Base-by-base conservation (phyloP, 2,329 filamentous ascomycete species). In the Pseudocercospora eumusae region DNA sequence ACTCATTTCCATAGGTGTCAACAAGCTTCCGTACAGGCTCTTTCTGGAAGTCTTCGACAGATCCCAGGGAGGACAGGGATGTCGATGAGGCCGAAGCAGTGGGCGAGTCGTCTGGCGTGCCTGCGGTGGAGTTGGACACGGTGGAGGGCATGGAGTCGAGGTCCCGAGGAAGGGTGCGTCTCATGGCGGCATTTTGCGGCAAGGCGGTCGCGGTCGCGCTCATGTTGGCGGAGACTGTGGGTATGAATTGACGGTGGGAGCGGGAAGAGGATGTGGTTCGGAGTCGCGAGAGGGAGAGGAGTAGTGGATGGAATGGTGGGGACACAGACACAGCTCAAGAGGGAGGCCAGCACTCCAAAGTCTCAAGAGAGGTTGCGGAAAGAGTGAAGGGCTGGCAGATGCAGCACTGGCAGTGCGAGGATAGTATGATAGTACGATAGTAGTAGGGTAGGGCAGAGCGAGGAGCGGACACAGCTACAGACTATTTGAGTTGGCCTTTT, bases 1-100 rank as follows among this genome's bases (percentile, higher is more conserved):
- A 99, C 74, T 92, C 85, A 79, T 98, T 96, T 79, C 95, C 95
- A 77, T 96, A 95, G 11, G 92, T 93, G 80, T 99, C 93, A 67
- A 95, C 73, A 69, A 99, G 85, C 76, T 88, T 86, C 68, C 80
- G 77, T 70, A 44, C 31, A 47, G 62, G 27, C 10, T 80, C 80
- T 66, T 75, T 74, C 69, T 83, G 81, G 60, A 83, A 85, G 49
- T 85, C 81, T 31, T 74, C 73, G 60, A 86, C 84, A 10, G 90
- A 93, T 60, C 86, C 88, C 75, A 98, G 83, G 25, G 95, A 98
- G 10, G 93, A 97, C 65, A 98, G 85, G 3, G 95, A 98, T 3
- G 93, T 96, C 42, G 90, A 91, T 7, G 95, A 98, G 52, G 84
- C 82, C 25, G 93, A 88, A 45, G 82, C 82, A 56, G 79, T 80